These are phyloP conservation scores for Curvularia lunata DNA, from an alignment of 2,329 filamentous ascomycete genomes.

Conservation along the genomic window DNA sequence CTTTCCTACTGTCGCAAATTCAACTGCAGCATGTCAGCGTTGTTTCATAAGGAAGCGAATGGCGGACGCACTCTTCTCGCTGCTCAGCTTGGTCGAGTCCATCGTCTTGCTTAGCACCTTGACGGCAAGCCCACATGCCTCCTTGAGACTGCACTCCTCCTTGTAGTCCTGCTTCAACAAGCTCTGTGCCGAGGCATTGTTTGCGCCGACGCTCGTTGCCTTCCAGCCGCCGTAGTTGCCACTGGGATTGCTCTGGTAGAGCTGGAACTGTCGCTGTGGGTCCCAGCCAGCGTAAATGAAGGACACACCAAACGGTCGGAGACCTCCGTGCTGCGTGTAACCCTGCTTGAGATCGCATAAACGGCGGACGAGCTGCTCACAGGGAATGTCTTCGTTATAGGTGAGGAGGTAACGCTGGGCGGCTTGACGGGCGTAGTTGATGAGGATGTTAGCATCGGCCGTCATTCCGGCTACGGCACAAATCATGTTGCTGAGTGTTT, in stretches of 20 bases:
- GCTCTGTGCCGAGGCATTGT: conserved; percentile 97
- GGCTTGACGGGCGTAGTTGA: conserved; percentile 98
- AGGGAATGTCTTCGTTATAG: conserved; percentile 99
- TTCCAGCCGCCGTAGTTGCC: conserved; percentile 99
- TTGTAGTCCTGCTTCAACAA: conserved; percentile 99
- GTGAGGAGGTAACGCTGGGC: conserved; percentile 97
- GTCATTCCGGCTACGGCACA: conserved; percentile 99
- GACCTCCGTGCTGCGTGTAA: conserved; percentile 98
- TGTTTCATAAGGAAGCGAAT: conserved; percentile 1
- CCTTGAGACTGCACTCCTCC: conserved; percentile 94
- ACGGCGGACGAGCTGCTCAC: conserved; percentile 95
- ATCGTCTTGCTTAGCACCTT: conserved; percentile 99
- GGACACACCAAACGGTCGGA: conserved; percentile 96
- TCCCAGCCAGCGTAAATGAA: conserved; percentile 99
- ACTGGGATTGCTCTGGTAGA: conserved; percentile 98
- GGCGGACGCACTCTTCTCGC: conserved; percentile 88
- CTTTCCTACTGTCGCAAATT: conserved; percentile 97
- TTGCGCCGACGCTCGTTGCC: conserved; percentile 95
- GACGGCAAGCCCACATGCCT: conserved; percentile 95
- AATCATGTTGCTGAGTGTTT: conserved; percentile 87
- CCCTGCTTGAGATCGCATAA: conserved; percentile 99
- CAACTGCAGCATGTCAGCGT: conserved; percentile 65
- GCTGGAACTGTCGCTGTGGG: conserved; percentile 93
- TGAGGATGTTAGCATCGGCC: conserved; percentile 98
- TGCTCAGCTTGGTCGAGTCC: conserved; percentile 98